phyloP scores from a whole-genome alignment of 345 rosid genomes.

The Brassica rapa region DNA sequence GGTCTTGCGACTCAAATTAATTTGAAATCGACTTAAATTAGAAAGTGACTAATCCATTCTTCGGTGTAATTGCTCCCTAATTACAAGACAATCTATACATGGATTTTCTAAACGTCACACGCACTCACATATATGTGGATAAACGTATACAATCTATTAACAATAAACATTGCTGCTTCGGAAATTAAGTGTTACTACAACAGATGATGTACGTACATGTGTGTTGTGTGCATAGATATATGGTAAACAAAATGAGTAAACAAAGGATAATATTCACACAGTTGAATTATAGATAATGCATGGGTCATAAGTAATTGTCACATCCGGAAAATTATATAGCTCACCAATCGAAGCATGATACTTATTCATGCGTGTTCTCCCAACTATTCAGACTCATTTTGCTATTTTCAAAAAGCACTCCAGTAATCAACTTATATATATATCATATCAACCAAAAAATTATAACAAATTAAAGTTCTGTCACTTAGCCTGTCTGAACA shows the following conservation, averaged over 20 bases:
- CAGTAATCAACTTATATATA: constrained; percentile 3
- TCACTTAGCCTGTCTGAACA: not conserved
- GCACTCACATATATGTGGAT: not conserved
- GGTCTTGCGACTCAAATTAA: constrained; percentile 11
- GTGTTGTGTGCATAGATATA: constrained; percentile 14
- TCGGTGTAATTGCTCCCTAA: constrained; percentile 37
- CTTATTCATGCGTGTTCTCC: constrained; percentile 35
- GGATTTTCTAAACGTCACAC: constrained; percentile 11
- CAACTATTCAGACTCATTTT: constrained; percentile 23
- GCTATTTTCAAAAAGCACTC: not conserved
- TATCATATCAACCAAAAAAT: not conserved
- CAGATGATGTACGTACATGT: constrained; percentile 17
- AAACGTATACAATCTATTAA: not conserved
- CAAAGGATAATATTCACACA: not conserved
- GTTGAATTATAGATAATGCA: constrained; percentile 11
- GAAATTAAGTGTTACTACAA: not conserved
- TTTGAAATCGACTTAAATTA: constrained; percentile 18
- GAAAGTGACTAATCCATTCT: constrained; percentile 28
- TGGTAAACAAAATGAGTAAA: constrained; percentile 17
- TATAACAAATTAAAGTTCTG: not conserved
- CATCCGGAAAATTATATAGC: constrained; percentile 32
- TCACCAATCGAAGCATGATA: constrained; percentile 32
- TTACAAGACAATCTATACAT: constrained; percentile 30
- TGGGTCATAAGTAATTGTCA: constrained; percentile 34
- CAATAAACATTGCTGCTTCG: not conserved